Percentiles rank a stretch among this genome's conserved stretches.
Evolutionary conservation across 2,329 filamentous ascomycete species (phyloP).

Genomic region (Ophiostoma sp.): DNA sequence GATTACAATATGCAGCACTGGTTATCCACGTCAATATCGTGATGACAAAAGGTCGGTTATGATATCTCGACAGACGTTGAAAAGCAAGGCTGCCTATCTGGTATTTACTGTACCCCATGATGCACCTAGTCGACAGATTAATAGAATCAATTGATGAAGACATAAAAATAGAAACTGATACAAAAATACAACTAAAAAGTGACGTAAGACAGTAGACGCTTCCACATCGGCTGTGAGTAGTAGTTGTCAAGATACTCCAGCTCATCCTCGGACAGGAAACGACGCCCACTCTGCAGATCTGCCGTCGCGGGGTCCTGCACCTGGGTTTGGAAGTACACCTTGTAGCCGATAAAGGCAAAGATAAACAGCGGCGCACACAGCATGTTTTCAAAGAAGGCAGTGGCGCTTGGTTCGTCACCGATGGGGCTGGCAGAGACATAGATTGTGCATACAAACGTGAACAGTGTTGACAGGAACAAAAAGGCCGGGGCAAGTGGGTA

Average conservation of each 20-base stretch:
- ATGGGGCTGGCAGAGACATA: conserved; percentile 24
- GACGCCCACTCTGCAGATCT: conserved; percentile 24
- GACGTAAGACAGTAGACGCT: conserved; percentile 20
- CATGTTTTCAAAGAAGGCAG: conserved; percentile 24
- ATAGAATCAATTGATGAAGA: neutral
- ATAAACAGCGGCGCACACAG: conserved; percentile 24
- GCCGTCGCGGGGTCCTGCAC: conserved; percentile 23
- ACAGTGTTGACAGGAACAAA: conserved; percentile 21
- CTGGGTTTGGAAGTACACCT: conserved; percentile 24
- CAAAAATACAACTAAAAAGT: conserved; percentile 18
- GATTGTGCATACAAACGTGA: conserved; percentile 21
- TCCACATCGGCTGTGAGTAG: conserved; percentile 21
- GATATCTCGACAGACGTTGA: neutral
- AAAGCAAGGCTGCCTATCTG: neutral
- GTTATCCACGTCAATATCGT: neutral
- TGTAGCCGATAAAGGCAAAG: conserved; percentile 21
- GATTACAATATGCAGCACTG: neutral
- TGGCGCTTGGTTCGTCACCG: conserved; percentile 16
- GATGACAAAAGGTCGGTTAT: neutral
- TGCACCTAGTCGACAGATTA: neutral
- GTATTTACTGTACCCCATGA: neutral
- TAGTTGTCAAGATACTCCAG: conserved; percentile 23
- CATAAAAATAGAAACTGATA: neutral
- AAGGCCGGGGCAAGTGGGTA: conserved; percentile 21
- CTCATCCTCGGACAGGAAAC: conserved; percentile 20